phyloP scores from a whole-genome alignment of 768 basidiomycete species.

The Leucosporidium creatinivorum region DNA sequence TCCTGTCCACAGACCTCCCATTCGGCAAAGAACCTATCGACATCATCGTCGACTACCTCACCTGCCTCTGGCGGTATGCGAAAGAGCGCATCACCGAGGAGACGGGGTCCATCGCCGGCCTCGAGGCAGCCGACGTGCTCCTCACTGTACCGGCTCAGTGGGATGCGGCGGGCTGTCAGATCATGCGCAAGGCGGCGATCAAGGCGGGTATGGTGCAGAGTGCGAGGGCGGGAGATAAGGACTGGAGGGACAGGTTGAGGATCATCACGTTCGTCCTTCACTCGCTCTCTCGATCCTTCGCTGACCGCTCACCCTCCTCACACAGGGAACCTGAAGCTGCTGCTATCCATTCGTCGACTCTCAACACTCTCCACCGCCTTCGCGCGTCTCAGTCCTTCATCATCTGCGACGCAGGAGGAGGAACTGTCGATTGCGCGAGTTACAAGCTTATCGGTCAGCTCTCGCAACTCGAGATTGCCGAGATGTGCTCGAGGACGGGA shows the following conservation, averaged over 20 bases:
- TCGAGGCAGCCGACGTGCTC: slow-evolving; percentile 76
- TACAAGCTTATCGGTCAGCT: slow-evolving; percentile 69
- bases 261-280: slow-evolving; percentile 55
- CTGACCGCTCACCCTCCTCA: not conserved
- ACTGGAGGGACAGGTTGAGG: slow-evolving; percentile 73
- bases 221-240: slow-evolving; percentile 59
- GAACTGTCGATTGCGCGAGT: slow-evolving; percentile 56
- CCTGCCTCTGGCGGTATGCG: slow-evolving; percentile 77
- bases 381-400: slow-evolving; percentile 76
- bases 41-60: slow-evolving; percentile 74
- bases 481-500: slow-evolving; percentile 79
- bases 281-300: too few relatives aligned
- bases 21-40: slow-evolving; percentile 69
- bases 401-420: slow-evolving; percentile 89
- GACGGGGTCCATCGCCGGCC: slow-evolving; percentile 74
- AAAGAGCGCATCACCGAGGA: slow-evolving; percentile 82
- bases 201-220: slow-evolving; percentile 70
- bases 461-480: slow-evolving; percentile 75
- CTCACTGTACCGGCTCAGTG: slow-evolving; percentile 83
- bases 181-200: slow-evolving; percentile 80
- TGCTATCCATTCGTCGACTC: slow-evolving; percentile 75
- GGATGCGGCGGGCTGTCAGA: slow-evolving; percentile 75
- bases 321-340: slow-evolving; percentile 67
- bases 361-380: slow-evolving; percentile 70
- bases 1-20: slow-evolving; percentile 50